Evolutionary conservation across 2,329 filamentous ascomycete genomes (phyloP).

Genomic region (Coniochaeta prunicola): DNA sequence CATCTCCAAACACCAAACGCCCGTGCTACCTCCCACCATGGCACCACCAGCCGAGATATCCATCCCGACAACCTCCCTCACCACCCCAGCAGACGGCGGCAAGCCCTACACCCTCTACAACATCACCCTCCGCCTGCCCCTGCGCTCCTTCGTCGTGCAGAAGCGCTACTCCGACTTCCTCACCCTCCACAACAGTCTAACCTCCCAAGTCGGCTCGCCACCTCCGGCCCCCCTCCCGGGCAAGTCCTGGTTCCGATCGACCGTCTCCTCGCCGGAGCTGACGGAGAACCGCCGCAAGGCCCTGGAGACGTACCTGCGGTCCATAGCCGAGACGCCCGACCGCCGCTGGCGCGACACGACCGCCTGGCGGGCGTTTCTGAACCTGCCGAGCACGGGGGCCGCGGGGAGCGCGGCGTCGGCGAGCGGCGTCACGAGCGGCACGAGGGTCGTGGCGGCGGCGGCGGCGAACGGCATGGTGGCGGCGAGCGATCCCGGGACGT

Average conservation of each 20-base stretch:
- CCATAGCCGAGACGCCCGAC: slow-evolving; percentile 67
- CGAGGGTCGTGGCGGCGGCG: slow-evolving; percentile 28
- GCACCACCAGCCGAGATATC: slow-evolving; percentile 60
- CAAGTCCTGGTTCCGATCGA: slow-evolving; percentile 74
- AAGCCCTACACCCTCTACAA: slow-evolving; percentile 75
- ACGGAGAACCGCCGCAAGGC: slow-evolving; percentile 62
- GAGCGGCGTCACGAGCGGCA: slow-evolving; percentile 19
- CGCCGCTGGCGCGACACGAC: slow-evolving; percentile 67
- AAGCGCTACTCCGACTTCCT: slow-evolving; percentile 81
- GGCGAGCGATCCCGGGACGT: slow-evolving; percentile 56
- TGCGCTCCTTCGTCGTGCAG: slow-evolving; percentile 67
- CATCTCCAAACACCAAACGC: no score
- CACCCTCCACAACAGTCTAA: slow-evolving; percentile 56
- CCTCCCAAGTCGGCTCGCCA: slow-evolving; percentile 49
- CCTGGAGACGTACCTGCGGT: slow-evolving; percentile 64
- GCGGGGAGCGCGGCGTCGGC: slow-evolving; percentile 9
- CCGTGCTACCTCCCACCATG: slow-evolving; percentile 36
- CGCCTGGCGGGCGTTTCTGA: slow-evolving; percentile 67
- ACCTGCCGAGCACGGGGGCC: slow-evolving; percentile 49
- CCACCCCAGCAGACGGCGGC: slow-evolving; percentile 37
- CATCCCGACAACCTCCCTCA: slow-evolving; percentile 57
- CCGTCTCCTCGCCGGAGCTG: slow-evolving; percentile 59
- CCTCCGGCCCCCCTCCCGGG: slow-evolving; percentile 62
- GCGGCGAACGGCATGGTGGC: slow-evolving; percentile 20
- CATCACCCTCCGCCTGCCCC: slow-evolving; percentile 67